These are phyloP conservation scores for Mrakia blollopis DNA, from an alignment of 768 basidiomycete species.

Conservation along the genomic window DNA sequence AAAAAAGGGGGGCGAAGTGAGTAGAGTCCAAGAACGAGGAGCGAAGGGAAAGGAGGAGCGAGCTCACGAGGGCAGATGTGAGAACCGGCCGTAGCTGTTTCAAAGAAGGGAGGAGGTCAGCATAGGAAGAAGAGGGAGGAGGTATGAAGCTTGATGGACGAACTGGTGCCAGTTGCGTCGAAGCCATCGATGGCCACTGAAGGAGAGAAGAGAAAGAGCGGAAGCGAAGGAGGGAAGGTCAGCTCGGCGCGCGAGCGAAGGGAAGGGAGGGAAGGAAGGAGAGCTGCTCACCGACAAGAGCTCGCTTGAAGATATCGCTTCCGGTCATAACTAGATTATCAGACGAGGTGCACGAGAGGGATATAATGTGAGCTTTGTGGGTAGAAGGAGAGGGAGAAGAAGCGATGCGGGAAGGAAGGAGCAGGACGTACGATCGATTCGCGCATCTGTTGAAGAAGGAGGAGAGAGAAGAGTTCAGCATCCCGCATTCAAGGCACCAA, in stretches of 20 bases:
- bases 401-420: not conserved
- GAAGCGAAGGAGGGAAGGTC: not conserved
- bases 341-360: not conserved
- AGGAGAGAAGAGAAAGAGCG: not conserved
- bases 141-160: not conserved
- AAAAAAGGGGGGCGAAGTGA: not conserved
- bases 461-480: not conserved
- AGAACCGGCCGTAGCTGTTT: not conserved
- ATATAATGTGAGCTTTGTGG: not conserved
- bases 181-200: not conserved
- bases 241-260: not conserved
- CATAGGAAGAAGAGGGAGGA: not conserved
- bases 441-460: not conserved
- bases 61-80: not conserved
- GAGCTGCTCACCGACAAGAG: not conserved
- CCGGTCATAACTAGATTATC: not conserved
- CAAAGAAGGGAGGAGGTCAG: not conserved
- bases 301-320: slow-evolving; percentile 8
- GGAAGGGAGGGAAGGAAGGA: not conserved
- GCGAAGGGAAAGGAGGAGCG: not conserved
- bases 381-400: not conserved
- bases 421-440: not conserved
- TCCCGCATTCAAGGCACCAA: not conserved
- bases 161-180: not conserved
- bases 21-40: not conserved